Conservation (phyloP, 116 monocot genomes). For the Posidonia oceanica region DNA sequence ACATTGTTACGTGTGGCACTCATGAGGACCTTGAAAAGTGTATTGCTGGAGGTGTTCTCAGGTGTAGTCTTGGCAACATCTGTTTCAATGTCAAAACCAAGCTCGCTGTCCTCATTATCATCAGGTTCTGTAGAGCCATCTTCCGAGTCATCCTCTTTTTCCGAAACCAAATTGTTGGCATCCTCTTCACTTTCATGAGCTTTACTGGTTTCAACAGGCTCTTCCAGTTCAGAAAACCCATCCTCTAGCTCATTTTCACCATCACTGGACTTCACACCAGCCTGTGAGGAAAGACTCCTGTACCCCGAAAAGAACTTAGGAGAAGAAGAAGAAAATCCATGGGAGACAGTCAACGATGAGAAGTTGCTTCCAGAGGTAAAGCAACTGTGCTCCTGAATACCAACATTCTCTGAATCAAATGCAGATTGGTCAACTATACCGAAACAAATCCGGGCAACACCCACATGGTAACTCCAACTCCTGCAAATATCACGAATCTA, state of each 20-base stretch:
- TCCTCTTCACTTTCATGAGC: conserved; percentile 4
- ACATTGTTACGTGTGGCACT: conserved; percentile 24
- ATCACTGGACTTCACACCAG: conserved; percentile 26
- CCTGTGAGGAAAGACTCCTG: conserved; percentile 40
- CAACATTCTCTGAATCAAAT: background rate
- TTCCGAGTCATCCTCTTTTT: conserved; percentile 13
- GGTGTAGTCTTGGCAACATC: conserved; percentile 4
- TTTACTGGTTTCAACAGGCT: conserved; percentile 16
- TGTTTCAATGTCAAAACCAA: conserved; percentile 17
- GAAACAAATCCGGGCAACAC: background rate
- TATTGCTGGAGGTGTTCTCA: conserved; percentile 8
- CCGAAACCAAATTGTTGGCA: conserved; percentile 11
- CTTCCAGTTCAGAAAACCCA: conserved; percentile 61
- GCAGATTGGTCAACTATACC: background rate
- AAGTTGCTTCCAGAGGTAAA: background rate
- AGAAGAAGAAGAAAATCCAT: conserved; percentile 7
- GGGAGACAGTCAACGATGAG: background rate
- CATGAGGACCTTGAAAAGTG: conserved; percentile 43
- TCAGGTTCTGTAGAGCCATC: background rate
- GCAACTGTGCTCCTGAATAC: background rate
- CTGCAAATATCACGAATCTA: background rate
- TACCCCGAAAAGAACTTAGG: conserved; percentile 6
- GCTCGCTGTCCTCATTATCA: background rate
- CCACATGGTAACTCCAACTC: background rate
- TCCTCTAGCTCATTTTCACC: conserved; percentile 40